phyloP scores from a whole-genome alignment of 768 basidiomycete genomes.

The Boletales sp. region DNA sequence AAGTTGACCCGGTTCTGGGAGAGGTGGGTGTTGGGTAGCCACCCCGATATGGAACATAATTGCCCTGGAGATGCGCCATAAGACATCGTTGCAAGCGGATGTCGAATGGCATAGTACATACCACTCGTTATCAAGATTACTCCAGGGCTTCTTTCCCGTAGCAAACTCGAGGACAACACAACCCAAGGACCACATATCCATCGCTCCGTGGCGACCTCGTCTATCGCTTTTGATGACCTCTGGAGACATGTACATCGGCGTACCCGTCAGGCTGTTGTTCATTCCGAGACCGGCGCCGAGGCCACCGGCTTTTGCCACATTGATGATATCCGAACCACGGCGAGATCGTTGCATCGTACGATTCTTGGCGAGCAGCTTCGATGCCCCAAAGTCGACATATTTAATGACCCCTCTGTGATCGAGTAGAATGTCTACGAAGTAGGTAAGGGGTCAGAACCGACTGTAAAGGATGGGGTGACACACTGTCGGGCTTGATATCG shows the following conservation, averaged over 20 bases:
- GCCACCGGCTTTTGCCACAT: conserved; percentile 33
- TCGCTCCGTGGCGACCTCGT: conserved; percentile 84
- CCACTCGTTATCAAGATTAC: conserved; percentile 99
- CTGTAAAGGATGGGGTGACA: conserved; percentile 32
- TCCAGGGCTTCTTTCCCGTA: conserved; percentile 98
- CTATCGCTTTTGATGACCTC: conserved; percentile 96
- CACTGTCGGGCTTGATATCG: conserved; percentile 98
- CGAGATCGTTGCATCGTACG: conserved; percentile 74
- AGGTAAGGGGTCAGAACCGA: conserved; percentile 7
- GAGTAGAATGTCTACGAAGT: conserved; percentile 79
- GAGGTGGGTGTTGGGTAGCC: conserved; percentile 91
- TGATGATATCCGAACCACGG: conserved; percentile 44
- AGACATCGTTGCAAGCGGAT: not conserved
- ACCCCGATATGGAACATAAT: conserved; percentile 99
- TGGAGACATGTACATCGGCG: conserved; percentile 99
- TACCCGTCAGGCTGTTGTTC: conserved; percentile 90
- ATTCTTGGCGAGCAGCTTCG: conserved; percentile 92
- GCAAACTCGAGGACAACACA: conserved; percentile 97
- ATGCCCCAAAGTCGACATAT: conserved; percentile 96
- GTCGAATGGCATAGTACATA: conserved; percentile 31
- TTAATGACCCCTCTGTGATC: conserved; percentile 91
- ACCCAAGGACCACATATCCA: conserved; percentile 98
- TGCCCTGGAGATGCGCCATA: conserved; percentile 57
- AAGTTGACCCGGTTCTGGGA: conserved; percentile 89
- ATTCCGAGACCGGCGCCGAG: conserved; percentile 42